Evolutionary conservation across 108 stramenopile genomes (phyloP), one percentile per base, ranked within the genome.

Genomic region (Cylindrotheca closterium): DNA sequence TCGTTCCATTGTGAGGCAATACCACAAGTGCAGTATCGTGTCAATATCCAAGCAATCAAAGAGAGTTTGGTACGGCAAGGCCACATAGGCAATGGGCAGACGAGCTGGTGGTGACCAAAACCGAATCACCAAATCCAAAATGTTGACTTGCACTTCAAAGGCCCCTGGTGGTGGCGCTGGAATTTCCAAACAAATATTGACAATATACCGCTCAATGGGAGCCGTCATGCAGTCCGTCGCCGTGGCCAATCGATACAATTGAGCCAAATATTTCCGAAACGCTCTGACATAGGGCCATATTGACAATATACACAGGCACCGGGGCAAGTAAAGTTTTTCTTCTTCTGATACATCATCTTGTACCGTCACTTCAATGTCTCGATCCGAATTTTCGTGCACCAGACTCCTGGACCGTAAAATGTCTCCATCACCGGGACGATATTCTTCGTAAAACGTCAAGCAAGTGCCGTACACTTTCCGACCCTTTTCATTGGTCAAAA

Each of bases 101-200:
- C 88, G 91, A 15, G 97, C 96, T 12, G 98, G 96, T 5, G 94
- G 96, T 4, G 95, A 83, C 85, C 94, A 93, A 63, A 98, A 92
- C 29, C 93, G 71, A 62, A 96, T 86, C 49, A 70, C 79, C 0
- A 81, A 75, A 60, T 86, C 75, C 17, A 95, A 68, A 18, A 95
- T 86, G 24, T 73, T 74, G 21, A 89, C 45, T 66, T 86, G 81
- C 18, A 96, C 92, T 71, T 95, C 92, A 68, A 94, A 92, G 26
- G 86, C 75, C 12, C 97, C 97, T 0, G 91, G 93, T 7, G 98
- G 98, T 17, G 98, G 98, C 46, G 97, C 93, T 28, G 98, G 97
- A 50, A 97, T 93, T 71, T 99, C 98, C 37, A 72, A 63, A 63
- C 96, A 92, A 45, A 99, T 88, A 68, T 98, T 99, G 65, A 82